Evolutionary conservation across 148 eudicot genomes (phyloP), one percentile per base, ranked within the genome.

Genomic region (Talinum fruticosum): DNA sequence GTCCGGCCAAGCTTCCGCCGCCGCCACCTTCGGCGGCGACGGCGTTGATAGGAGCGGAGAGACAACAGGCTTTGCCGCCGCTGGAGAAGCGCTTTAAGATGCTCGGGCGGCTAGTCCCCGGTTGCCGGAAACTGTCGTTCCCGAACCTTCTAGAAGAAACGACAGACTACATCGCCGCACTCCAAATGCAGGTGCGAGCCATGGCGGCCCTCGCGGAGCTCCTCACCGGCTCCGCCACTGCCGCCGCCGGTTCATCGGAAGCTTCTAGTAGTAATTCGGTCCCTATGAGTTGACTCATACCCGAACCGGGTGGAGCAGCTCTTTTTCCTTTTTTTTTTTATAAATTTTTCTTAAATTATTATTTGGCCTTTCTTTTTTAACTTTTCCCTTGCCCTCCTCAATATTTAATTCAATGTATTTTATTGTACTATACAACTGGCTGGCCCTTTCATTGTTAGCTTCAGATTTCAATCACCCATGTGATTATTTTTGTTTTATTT

Each of bases 71-170:
- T 28, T 64, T 82, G 32, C 92, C 91, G 82, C 71, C 83, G 26
- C 8, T 93, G 30, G 84, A 91, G 78, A 77, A 79, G 69, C 90
- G 90, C 41, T 89, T 83, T 3, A 86, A 82, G 69, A 85, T 85
- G 15, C 83, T 93, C 49, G 81, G 93, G 61, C 87, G 90, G 33
- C 75, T 93, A 54, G 96, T 93, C 66, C 97, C 97, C 70, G 97
- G 97, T 76, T 89, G 97, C 85, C 90, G 90, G 87, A 90, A 89
- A 66, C 49, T 88, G 0, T 76, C 93, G 61, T 86, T 93, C 33
- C 92, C 97, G 70, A 91, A 83, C 71, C 93, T 93, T 76, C 93
- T 93, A 51, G 97, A 89, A 82, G 97, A 93, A 86, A 79, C 92
- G 0, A 85, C 87, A 0, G 97, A 93, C 80, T 93, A 93, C 59